Conservation (phyloP, 371 early-diverging fungal species). For the Syncephalastrum contaminatum region DNA sequence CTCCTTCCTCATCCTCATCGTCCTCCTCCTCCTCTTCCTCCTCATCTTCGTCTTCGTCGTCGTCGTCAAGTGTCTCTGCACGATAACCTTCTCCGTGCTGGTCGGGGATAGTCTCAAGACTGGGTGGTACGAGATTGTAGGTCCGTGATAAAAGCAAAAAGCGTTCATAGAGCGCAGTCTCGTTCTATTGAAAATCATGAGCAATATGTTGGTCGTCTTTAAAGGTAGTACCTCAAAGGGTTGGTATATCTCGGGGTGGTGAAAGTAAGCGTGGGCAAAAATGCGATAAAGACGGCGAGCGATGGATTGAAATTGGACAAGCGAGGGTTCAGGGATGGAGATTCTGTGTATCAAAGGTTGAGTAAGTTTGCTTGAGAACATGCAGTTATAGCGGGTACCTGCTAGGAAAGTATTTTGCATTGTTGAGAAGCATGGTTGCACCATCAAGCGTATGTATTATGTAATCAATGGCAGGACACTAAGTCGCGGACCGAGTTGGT, state of each 20-base stretch:
- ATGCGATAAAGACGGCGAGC: conserved; percentile 92
- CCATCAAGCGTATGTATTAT: conserved; percentile 91
- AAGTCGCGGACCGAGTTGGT: neutral
- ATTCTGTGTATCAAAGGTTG: conserved; percentile 39
- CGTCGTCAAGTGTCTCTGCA: neutral
- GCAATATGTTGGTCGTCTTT: neutral
- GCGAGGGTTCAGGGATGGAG: conserved; percentile 68
- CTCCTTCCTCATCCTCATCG: neutral
- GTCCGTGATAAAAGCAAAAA: conserved; percentile 70
- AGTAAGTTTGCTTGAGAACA: neutral
- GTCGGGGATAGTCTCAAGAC: conserved; percentile 67
- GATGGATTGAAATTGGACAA: conserved; percentile 85
- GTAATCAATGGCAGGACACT: conserved; percentile 94
- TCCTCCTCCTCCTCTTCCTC: conserved; percentile 6
- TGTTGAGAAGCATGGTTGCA: conserved; percentile 79
- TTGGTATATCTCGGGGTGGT: conserved; percentile 87
- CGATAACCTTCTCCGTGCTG: too few species aligned
- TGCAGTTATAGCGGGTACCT: conserved; percentile 30
- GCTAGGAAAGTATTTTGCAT: conserved; percentile 76
- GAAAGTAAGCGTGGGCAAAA: conserved; percentile 93
- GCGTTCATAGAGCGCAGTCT: conserved; percentile 76
- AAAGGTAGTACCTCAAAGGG: conserved; percentile 68
- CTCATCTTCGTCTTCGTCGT: conserved; percentile 12
- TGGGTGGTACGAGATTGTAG: conserved; percentile 61
- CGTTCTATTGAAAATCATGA: conserved; percentile 43